Evolutionary conservation across 2,329 filamentous ascomycete species (phyloP), one percentile per base, ranked within the genome.

Genomic region (Aspergillus clavatus): DNA sequence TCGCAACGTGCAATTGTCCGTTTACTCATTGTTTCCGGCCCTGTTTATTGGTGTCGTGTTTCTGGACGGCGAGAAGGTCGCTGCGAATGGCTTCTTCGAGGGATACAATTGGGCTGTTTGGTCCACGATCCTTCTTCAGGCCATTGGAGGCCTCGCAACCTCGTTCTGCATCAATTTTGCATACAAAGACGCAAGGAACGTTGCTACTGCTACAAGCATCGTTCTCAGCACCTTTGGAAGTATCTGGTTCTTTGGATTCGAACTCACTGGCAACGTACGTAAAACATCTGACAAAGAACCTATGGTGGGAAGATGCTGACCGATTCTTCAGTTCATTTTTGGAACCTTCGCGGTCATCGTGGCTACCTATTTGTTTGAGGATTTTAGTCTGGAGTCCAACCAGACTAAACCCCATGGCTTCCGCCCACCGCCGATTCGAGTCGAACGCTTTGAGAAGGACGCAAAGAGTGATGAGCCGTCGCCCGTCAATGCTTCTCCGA

Each of bases 51-150:
- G 91, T 1, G 84, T 97, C 5, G 71, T 94, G 2, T 87, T 87
- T 70, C 87, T 89, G 52, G 93, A 98, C 55, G 93, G 91, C 21
- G 81, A 83, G 49, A 84, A 86, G 31, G 89, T 98, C 52, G 78
- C 84, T 21, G 81, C 85, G 65, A 82, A 87, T 51, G 93, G 93
- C 10, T 95, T 97, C 69, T 97, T 98, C 57, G 85, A 87, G 46
- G 93, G 93, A 2, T 98, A 97, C 70, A 96, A 95, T 64, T 86
- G 81, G 76, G 77, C 91, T 16, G 91, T 97, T 3, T 96, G 90
- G 89, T 76, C 82, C 4, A 86, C 89, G 4, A 87, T 97, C 55
- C 63, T 82, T 5, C 78, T 93, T 47, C 93, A 98, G 65, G 87
- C 90, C 0, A 70, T 84, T 27, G 90, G 90, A 24, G 93, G 91